Conservation (phyloP, 768 basidiomycete species). For the Russula abietina region DNA sequence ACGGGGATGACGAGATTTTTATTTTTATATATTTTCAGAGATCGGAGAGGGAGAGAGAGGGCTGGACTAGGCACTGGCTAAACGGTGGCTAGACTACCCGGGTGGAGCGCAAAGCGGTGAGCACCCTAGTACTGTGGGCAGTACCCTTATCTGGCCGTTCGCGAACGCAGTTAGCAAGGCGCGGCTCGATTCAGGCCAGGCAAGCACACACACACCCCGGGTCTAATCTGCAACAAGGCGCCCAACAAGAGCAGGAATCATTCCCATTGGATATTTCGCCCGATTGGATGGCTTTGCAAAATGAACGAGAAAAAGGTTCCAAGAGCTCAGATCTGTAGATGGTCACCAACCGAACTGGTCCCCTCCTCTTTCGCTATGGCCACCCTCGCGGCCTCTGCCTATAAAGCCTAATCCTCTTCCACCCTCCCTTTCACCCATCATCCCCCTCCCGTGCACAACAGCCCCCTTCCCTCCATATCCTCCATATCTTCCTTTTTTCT, state of each 20-base stretch:
- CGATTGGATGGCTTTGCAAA: constrained; percentile 18
- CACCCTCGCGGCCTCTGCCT: constrained; percentile 16
- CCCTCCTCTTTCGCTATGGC: constrained; percentile 12
- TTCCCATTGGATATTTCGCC: constrained; percentile 21
- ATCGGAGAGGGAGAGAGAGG: constrained; percentile 12
- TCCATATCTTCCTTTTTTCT: constrained; percentile 5
- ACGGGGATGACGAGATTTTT: neutral
- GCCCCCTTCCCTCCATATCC: constrained; percentile 7
- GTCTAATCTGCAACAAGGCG: neutral
- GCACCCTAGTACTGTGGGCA: neutral
- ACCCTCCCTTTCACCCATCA: constrained; percentile 22
- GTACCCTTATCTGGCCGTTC: constrained; percentile 13
- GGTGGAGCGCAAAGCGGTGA: constrained; percentile 3
- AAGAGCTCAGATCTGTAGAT: constrained; percentile 14
- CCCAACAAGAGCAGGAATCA: neutral
- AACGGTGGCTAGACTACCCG: constrained; percentile 9
- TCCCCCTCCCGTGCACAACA: constrained; percentile 18
- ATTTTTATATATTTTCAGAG: constrained; percentile 1
- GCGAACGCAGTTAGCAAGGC: constrained; percentile 1
- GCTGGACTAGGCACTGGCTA: constrained; percentile 15
- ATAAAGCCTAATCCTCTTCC: constrained; percentile 31
- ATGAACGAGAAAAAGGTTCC: constrained; percentile 14
- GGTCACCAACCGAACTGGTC: constrained; percentile 19
- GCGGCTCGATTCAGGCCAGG: neutral
- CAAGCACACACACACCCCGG: neutral